Percentiles rank a stretch among this genome's conserved stretches.
phyloP scores from a whole-genome alignment of 2,329 filamentous ascomycete species.

The Diaporthe citri region DNA sequence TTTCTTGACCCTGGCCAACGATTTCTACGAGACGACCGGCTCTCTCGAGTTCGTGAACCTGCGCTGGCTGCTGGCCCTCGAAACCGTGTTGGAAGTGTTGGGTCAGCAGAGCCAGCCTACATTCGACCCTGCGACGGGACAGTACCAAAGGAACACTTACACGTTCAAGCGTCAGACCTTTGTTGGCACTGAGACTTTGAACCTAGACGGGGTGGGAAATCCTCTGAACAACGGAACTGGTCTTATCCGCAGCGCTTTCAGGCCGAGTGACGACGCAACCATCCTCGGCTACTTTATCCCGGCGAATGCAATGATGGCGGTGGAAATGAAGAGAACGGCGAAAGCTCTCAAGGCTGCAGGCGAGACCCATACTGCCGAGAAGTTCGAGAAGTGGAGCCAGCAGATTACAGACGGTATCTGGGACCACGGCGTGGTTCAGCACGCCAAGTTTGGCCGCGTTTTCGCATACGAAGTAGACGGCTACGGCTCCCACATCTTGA shows the following conservation, averaged over 20 bases:
- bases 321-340: slow-evolving; percentile 83
- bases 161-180: slow-evolving; percentile 87
- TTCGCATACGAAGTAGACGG: slow-evolving; percentile 92
- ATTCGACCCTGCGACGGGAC: slow-evolving; percentile 76
- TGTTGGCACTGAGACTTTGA: slow-evolving; percentile 90
- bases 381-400: slow-evolving; percentile 69
- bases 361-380: slow-evolving; percentile 64
- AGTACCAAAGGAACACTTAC: slow-evolving; percentile 81
- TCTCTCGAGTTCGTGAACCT: slow-evolving; percentile 83
- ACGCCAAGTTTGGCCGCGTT: slow-evolving; percentile 81
- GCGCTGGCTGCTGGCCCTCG: slow-evolving; percentile 83
- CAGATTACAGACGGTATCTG: slow-evolving; percentile 82
- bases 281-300: slow-evolving; percentile 96
- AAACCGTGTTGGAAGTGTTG: slow-evolving; percentile 80
- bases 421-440: slow-evolving; percentile 84
- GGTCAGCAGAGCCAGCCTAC: slow-evolving; percentile 84
- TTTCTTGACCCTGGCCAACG: slow-evolving; percentile 87
- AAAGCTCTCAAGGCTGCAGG: slow-evolving; percentile 74
- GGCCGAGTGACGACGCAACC: slow-evolving; percentile 94
- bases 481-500: slow-evolving; percentile 83
- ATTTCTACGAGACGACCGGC: slow-evolving; percentile 84
- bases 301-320: slow-evolving; percentile 95
- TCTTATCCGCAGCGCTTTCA: slow-evolving; percentile 90
- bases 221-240: slow-evolving; percentile 87
- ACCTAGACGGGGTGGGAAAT: slow-evolving; percentile 87